phyloP scores from a whole-genome alignment of 164 flowering plant genomes.

The Nelumbo lutea region DNA sequence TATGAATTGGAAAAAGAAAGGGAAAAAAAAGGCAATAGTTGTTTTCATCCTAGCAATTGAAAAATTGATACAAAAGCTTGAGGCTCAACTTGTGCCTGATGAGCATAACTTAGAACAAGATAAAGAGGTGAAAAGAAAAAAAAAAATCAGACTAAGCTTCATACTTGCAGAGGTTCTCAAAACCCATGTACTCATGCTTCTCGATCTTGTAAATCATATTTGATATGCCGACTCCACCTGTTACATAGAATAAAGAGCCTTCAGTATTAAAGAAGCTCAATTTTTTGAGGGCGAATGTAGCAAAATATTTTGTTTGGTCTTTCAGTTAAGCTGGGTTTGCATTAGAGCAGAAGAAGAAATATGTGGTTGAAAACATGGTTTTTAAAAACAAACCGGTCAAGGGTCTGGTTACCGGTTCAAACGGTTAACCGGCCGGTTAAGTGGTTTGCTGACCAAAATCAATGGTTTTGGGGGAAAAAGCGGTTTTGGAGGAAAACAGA shows the following conservation, averaged over 20 bases:
- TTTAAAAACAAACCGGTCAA: no score
- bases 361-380: no score
- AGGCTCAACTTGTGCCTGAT: neutral
- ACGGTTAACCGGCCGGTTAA: no score
- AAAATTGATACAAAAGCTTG: constrained; percentile 2
- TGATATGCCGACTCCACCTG: constrained; percentile 88
- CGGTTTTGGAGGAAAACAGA: no score
- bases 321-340: no score
- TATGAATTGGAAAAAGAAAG: neutral
- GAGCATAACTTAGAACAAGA: neutral
- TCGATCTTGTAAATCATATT: constrained; percentile 69
- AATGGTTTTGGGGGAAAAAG: no score
- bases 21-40: neutral
- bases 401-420: no score
- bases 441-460: no score
- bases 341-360: no score
- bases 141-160: constrained; percentile 16
- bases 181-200: constrained; percentile 81
- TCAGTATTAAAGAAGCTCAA: neutral
- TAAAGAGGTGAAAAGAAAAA: neutral
- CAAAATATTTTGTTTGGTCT: neutral
- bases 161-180: constrained; percentile 77
- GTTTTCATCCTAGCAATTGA: neutral
- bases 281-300: neutral
- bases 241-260: neutral